Base-by-base conservation (phyloP, 2,329 filamentous ascomycete species). In the Penicillium freii region DNA sequence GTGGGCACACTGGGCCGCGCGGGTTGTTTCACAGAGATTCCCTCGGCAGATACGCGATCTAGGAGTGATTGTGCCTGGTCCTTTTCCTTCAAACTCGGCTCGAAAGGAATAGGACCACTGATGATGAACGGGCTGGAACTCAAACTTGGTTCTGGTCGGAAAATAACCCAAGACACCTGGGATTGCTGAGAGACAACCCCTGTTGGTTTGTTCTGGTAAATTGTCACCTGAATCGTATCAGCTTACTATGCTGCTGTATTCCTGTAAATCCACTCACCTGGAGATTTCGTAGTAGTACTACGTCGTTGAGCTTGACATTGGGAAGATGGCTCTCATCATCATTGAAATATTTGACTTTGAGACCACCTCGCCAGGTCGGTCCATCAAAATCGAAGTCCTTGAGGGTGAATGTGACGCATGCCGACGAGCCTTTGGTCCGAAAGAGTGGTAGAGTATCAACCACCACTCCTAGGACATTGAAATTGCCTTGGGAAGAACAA, bases 391-490 rank as follows among this genome's bases (percentile, higher is more conserved):
- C 74, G 11, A 75, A 68, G 68, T 92, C 88, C 65, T 78, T 83
- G 4, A 92, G 69, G 1, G 79, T 82, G 34, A 91, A 75, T 23
- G 81, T 80, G 59, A 81, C 83, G 71, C 87, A 88, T 65, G 73
- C 82, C 81, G 89, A 87, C 25, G 71, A 66, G 23, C 82, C 81
- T 53, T 60, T 76, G 1, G 85, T 85, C 11, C 70, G 55, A 0
- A 77, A 78, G 1, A 85, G 82, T 0, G 79, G 73, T 56, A 84
- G 80, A 48, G 80, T 81, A 64, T 93, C 89, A 51, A 84, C 83
- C 4, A 93, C 83, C 5, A 93, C 73, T 1, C 91, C 92, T 50
- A 91, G 81, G 40, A 94, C 75, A 73, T 79, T 87, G 61, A 87
- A 77, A 6, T 29, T 69, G 61, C 27, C 63, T 9, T 62, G 46